Conservation (phyloP, 2,329 filamentous ascomycete species). For the Arthroderma sp. region DNA sequence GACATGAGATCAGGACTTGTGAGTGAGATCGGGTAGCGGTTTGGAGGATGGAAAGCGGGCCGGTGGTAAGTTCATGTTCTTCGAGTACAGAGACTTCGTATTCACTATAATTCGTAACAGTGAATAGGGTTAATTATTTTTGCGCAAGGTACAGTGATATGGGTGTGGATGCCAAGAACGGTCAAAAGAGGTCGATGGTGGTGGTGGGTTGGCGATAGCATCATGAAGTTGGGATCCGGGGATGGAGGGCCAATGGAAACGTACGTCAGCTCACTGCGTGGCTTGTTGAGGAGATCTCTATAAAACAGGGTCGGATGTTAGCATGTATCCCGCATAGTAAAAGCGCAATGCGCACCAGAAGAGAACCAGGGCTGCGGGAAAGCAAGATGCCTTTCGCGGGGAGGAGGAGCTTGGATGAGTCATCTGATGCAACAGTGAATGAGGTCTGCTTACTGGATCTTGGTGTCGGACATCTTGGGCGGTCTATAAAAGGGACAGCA, state of each 20-base stretch:
- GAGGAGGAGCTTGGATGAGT: slow-evolving; percentile 12
- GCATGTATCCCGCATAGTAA: neutral
- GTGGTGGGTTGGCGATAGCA: slow-evolving; percentile 9
- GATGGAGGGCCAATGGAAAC: slow-evolving; percentile 25
- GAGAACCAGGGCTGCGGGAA: neutral
- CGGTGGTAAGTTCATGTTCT: slow-evolving; percentile 67
- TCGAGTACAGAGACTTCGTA: slow-evolving; percentile 78
- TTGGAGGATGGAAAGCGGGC: slow-evolving; percentile 85
- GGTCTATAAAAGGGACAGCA: slow-evolving; percentile 21
- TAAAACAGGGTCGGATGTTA: slow-evolving; percentile 9
- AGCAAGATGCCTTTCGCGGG: neutral
- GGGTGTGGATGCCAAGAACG: slow-evolving; percentile 12
- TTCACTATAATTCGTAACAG: slow-evolving; percentile 46
- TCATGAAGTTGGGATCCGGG: slow-evolving; percentile 7
- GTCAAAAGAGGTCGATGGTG: neutral
- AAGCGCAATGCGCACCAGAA: neutral
- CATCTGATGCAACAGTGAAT: slow-evolving; percentile 13
- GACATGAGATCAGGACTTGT: slow-evolving; percentile 92
- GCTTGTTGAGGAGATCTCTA: slow-evolving; percentile 81
- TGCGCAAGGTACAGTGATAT: slow-evolving; percentile 9
- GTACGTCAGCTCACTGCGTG: slow-evolving; percentile 82
- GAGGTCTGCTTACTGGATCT: slow-evolving; percentile 52
- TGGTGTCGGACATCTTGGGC: slow-evolving; percentile 51
- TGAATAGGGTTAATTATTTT: slow-evolving; percentile 15
- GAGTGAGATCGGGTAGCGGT: slow-evolving; percentile 89